Evolutionary conservation across 768 basidiomycete species (phyloP), one percentile per base, ranked within the genome.

Genomic region (Leccinum subgranulosum): DNA sequence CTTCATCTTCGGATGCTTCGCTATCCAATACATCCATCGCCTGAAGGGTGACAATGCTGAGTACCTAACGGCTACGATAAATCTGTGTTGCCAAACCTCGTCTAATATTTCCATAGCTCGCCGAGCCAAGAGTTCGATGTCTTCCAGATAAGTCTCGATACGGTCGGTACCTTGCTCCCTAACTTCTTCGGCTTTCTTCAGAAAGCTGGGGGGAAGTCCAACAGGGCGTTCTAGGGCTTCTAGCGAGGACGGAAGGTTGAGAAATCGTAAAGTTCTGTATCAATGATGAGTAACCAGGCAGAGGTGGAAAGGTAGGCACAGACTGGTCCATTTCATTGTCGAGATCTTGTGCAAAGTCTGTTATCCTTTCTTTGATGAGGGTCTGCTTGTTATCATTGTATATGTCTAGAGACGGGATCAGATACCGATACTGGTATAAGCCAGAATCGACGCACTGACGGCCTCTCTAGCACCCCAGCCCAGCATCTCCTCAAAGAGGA

Each of bases 391-490:
- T 77, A 63, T 96, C 87, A 41, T 90, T 84, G 73, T 95, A 99
- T 4, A 99, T 88, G 60, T 88, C 92, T 90, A 57, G 23, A 15
- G 23, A 56, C 15, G 3, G 10, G 46, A 33, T 58, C 36, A 48
- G 21, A 55, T 23, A 15, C 53, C 9, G 50, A 49, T 31, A 36
- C 27, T 31, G 10, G n/a, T 31, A 19, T 41, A 39, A 59, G 54
- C 23, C 8, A 17, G 33, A 34, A 50, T 33, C 45, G 31, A 72
- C 86, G 67, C 65, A 95, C 92, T 92, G 60, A 97, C 83, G 3
- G 96, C 95, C 57, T 91, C 82, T 56, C 86, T 84, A 0, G 90
- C 88, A n/a, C 94, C 95, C 83, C 92, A 94, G 15, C 87, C 81
- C 0, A 92, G 78, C 47, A 99, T 73, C 10, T 86, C 85, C 4